A percentile compares a stretch with the other conserved stretches of the same genome.
These are phyloP conservation scores for Patellifolia procumbens DNA, from an alignment of 179 eudicot species.

Conservation along the genomic window DNA sequence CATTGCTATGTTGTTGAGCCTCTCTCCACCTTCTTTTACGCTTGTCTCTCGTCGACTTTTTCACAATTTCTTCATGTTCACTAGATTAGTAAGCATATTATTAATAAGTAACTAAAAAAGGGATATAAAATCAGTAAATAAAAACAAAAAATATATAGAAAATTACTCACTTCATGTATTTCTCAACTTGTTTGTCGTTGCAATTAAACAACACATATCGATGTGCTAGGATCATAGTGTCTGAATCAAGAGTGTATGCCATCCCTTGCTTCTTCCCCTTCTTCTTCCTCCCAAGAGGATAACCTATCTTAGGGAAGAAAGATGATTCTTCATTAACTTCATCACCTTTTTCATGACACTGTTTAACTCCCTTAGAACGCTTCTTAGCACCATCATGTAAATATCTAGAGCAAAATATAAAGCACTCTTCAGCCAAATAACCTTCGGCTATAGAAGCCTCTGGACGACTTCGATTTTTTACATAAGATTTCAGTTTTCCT, in stretches of 20 bases:
- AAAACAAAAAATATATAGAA: background rate
- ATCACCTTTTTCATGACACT: background rate
- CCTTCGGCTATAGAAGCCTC: background rate
- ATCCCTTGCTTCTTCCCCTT: background rate
- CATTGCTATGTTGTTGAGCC: background rate
- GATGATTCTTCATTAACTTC: background rate
- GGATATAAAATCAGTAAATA: background rate
- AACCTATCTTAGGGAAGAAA: too few species aligned
- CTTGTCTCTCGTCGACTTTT: background rate
- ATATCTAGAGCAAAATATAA: background rate
- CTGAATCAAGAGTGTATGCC: background rate
- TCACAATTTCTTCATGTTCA: background rate
- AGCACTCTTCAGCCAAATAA: background rate
- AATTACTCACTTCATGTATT: slow-evolving; percentile 1
- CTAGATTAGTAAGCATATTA: background rate
- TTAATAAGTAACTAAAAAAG: background rate
- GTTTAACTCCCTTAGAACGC: background rate
- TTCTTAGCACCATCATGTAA: background rate
- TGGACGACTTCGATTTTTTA: background rate
- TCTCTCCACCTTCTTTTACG: background rate
- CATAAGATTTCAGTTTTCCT: background rate
- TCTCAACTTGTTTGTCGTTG: background rate
- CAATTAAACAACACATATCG: background rate
- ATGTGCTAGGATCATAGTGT: background rate
- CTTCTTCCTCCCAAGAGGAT: slow-evolving; percentile 3